phyloP scores from a whole-genome alignment of 306 rosid genomes.

The Lathyrus aphaca region DNA sequence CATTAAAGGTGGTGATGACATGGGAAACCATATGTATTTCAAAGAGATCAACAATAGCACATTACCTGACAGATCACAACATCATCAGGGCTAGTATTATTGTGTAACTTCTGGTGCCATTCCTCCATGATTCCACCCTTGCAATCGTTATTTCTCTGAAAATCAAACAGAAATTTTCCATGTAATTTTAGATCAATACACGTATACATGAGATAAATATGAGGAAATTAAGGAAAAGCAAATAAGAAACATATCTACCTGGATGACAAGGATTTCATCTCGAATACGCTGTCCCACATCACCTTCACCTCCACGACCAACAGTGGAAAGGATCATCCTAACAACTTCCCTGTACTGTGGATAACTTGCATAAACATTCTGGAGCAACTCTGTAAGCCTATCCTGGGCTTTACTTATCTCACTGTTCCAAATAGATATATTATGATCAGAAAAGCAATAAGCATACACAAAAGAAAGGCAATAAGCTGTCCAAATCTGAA shows the following conservation, averaged over 20 bases:
- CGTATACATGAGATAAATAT: slow-evolving; percentile 33
- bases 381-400: slow-evolving; percentile 86
- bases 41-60: slow-evolving; percentile 36
- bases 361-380: slow-evolving; percentile 64
- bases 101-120: slow-evolving; percentile 99
- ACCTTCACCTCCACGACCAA: slow-evolving; percentile 99
- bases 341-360: slow-evolving; percentile 81
- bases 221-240: slow-evolving; percentile 22
- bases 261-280: slow-evolving; percentile 94
- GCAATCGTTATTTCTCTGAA: slow-evolving; percentile 83
- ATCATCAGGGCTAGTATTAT: slow-evolving; percentile 98
- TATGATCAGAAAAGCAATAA: slow-evolving; percentile 37
- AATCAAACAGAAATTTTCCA: slow-evolving; percentile 37
- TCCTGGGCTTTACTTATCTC: slow-evolving; percentile 98
- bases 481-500: slow-evolving; percentile 27
- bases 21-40: slow-evolving; percentile 33
- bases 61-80: slow-evolving; percentile 96
- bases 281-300: slow-evolving; percentile 99
- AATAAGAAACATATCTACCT: slow-evolving; percentile 55
- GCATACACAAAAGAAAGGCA: slow-evolving; percentile 10
- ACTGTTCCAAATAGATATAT: slow-evolving; percentile 55
- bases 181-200: slow-evolving; percentile 32
- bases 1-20: slow-evolving; percentile 31
- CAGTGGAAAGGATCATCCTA: slow-evolving; percentile 90
- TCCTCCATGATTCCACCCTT: slow-evolving; percentile 97